phyloP scores from a whole-genome alignment of 768 basidiomycete species.

The Calocera viscosa region DNA sequence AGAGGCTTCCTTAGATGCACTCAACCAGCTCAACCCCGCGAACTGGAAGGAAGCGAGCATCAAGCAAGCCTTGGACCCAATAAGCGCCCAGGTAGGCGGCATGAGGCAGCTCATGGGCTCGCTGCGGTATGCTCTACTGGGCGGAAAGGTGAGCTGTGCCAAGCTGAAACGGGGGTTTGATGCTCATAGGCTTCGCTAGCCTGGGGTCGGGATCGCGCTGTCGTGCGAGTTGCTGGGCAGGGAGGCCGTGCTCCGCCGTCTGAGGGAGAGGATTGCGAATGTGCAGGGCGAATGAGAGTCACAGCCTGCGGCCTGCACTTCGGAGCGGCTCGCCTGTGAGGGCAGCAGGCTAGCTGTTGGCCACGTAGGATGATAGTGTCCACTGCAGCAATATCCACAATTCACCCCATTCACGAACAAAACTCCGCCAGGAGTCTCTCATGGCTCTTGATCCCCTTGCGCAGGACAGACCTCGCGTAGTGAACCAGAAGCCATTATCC shows the following conservation, averaged over 20 bases:
- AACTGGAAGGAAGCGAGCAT: not conserved
- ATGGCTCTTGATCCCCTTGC: too few species aligned
- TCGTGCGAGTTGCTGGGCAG: not conserved
- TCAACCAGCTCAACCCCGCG: not conserved
- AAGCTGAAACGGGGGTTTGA: not conserved
- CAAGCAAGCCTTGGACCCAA: not conserved
- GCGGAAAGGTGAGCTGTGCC: conserved; percentile 51
- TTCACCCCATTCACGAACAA: too few species aligned
- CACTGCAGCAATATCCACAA: too few species aligned
- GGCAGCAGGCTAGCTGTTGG: too few species aligned
- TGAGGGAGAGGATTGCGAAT: too few species aligned
- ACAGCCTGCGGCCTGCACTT: too few species aligned
- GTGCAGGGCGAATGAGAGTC: too few species aligned
- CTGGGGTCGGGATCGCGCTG: not conserved
- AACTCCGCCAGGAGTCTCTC: too few species aligned
- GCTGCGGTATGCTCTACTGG: conserved; percentile 67
- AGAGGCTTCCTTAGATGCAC: conserved; percentile 10
- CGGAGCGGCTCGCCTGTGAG: too few species aligned
- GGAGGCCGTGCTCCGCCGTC: not conserved
- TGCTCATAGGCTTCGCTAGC: not conserved
- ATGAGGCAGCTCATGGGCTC: conserved; percentile 53
- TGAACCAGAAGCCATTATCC: too few species aligned
- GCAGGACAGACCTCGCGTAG: too few species aligned
- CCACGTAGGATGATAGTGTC: too few species aligned
- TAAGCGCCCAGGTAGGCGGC: not conserved